A percentile compares a stretch with the other conserved stretches of the same genome.
Evolutionary conservation across 1,284 basidiomycete genomes (phyloP).

Genomic region (Ceratobasidium sp.): DNA sequence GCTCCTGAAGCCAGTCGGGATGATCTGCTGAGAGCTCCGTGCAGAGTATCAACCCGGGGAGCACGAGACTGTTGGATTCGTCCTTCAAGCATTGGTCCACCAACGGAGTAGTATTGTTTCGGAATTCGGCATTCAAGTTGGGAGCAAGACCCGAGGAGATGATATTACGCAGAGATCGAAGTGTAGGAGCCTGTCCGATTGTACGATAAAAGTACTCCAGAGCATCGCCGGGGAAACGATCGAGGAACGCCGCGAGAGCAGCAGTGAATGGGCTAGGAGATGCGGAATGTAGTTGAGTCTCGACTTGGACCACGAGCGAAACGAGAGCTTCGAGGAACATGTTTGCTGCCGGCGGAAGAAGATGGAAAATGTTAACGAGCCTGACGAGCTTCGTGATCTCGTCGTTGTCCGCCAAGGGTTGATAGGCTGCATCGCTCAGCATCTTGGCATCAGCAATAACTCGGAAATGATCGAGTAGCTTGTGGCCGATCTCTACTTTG

Average conservation of each 20-base stretch:
- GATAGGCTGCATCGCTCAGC: conserved; percentile 81
- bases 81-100: conserved; percentile 72
- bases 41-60: conserved; percentile 82
- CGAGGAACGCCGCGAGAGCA: conserved; percentile 91
- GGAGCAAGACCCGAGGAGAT: conserved; percentile 83
- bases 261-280: conserved; percentile 94
- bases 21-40: conserved; percentile 79
- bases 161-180: conserved; percentile 86
- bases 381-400: conserved; percentile 94
- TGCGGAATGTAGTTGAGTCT: conserved; percentile 91
- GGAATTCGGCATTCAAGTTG: conserved; percentile 80
- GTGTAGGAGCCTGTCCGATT: conserved; percentile 78
- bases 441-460: conserved; percentile 89
- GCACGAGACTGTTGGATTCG: conserved; percentile 67
- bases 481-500: conserved; percentile 99
- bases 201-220: conserved; percentile 88
- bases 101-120: conserved; percentile 72
- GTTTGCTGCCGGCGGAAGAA: conserved; percentile 92
- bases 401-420: conserved; percentile 89
- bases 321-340: conserved; percentile 92
- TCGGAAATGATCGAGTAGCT: conserved; percentile 96
- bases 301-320: conserved; percentile 92
- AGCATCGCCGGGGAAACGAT: conserved; percentile 90
- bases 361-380: conserved; percentile 96
- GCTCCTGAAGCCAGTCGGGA: conserved; percentile 80